Base-by-base conservation (phyloP, 2,329 filamentous ascomycete species). In the Ceratocystis eucalypticola region DNA sequence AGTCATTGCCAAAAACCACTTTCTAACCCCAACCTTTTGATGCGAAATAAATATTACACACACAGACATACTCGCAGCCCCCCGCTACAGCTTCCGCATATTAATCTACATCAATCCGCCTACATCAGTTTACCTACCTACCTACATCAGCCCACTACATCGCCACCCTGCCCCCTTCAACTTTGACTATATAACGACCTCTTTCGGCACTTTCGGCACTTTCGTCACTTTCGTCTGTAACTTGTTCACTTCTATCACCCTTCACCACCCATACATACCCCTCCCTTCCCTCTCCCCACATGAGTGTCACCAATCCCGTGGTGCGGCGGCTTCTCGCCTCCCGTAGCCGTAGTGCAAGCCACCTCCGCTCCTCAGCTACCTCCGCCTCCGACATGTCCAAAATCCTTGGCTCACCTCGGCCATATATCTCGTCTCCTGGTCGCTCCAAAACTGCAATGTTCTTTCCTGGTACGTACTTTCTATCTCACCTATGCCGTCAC, bases 401-500 rank as follows among this genome's bases (percentile, higher is more conserved):
- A 10, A 63, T 62, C 59, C 59, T 55, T 41, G 63, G 37, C 50
- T 64, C 62, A 7, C 46, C 45, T 28, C 55, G 57, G n/a, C 66
- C 63, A 15, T 65, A 68, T 17, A 62, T 62, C 15, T 62, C 64
- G 2, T 65, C 66, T 33, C 59, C 57, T 2, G 55, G 61, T 30
- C 59, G 53, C 12, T 66, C 79, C 33, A 76, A 78, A 71, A 85
- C 82, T 66, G 82, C 82, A 68, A 79, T 85, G 65, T 84, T 85
- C 78, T 85, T 85, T 69, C 82, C 82, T 68, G 82, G 81, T 83
- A 69, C 61, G 72, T 69, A 22, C 45, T 33, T 41, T 50, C 12
- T 5, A 25, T 20, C 15, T 5, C 20, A 15, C 15, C 66, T 41
- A 5, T 41, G 37, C 12, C 12, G 10, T 8, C 10, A 1, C 37